phyloP scores from a whole-genome alignment of 75 land plant species.

The Sequoia sempervirens region DNA sequence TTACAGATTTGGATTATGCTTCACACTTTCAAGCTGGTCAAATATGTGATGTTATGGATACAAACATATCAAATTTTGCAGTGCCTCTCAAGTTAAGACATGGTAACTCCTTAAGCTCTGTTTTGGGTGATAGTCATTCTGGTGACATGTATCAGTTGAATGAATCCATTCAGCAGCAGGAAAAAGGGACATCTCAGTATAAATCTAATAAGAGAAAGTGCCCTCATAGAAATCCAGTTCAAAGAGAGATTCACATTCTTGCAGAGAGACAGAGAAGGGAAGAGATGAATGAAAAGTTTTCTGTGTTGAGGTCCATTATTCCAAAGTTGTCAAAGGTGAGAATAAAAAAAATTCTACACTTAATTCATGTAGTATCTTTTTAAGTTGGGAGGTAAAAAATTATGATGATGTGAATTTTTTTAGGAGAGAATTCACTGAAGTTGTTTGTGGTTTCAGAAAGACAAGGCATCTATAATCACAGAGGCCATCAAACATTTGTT shows the following conservation, averaged over 20 bases:
- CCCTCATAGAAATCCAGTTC: slow-evolving; percentile 27
- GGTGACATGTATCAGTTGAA: neutral
- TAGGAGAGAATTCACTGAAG: neutral
- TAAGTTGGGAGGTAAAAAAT: neutral
- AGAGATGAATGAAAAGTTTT: slow-evolving; percentile 42
- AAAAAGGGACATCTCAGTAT: neutral
- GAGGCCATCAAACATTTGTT: neutral
- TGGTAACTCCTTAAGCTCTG: no score
- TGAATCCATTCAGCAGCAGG: neutral
- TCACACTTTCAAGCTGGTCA: no score
- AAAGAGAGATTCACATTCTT: slow-evolving; percentile 39
- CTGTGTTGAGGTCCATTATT: slow-evolving; percentile 17
- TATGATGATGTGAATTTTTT: neutral
- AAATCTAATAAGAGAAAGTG: neutral
- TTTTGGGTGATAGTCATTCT: neutral
- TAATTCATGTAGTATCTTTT: neutral
- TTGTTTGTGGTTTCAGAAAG: neutral
- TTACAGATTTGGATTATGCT: no score
- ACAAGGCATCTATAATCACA: neutral
- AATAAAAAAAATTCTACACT: neutral
- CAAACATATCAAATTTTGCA: no score
- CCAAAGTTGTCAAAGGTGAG: neutral
- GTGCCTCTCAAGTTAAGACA: no score
- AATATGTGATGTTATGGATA: no score
- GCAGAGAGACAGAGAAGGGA: slow-evolving; percentile 45